These are phyloP conservation scores for Kodamaea ohmeri DNA, from an alignment of 1,139 yeast species.

Conservation along the genomic window DNA sequence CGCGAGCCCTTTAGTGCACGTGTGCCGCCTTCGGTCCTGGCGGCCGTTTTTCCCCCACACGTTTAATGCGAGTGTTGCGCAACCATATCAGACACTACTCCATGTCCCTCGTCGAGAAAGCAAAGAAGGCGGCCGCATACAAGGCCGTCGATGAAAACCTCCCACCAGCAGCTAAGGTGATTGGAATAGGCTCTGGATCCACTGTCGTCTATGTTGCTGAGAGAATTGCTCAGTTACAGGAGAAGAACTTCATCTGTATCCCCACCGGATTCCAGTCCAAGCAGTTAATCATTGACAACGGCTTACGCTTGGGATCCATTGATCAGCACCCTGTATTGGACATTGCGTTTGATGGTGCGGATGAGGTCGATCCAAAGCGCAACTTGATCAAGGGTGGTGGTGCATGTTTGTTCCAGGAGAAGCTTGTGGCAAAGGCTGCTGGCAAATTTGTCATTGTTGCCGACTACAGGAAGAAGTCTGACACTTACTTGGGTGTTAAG, in stretches of 20 bases:
- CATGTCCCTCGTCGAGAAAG: conserved; percentile 48
- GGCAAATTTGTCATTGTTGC: conserved; percentile 83
- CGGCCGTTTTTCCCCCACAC: conserved; percentile 5
- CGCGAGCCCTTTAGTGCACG: conserved; percentile 4
- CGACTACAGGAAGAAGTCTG: conserved; percentile 81
- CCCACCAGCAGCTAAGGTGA: conserved; percentile 63
- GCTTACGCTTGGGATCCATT: conserved; percentile 72
- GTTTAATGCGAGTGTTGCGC: conserved; percentile 3
- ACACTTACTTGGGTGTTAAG: conserved; percentile 59
- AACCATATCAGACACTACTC: background rate
- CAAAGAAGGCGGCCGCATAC: conserved; percentile 86
- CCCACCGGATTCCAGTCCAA: conserved; percentile 98
- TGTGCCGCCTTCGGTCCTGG: conserved; percentile 2
- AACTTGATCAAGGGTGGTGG: conserved; percentile 98
- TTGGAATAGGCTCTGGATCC: conserved; percentile 96
- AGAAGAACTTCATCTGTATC: conserved; percentile 70
- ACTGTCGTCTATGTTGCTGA: conserved; percentile 97
- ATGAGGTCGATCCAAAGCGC: conserved; percentile 79
- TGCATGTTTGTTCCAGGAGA: conserved; percentile 95
- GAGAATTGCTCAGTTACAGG: conserved; percentile 70
- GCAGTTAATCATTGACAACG: conserved; percentile 78
- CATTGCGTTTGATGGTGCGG: conserved; percentile 98
- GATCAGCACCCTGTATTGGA: conserved; percentile 81
- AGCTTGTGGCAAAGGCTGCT: conserved; percentile 84
- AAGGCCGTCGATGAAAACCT: conserved; percentile 89